phyloP scores from a whole-genome alignment of 257 asterid species.

The Penstemon newberryi region DNA sequence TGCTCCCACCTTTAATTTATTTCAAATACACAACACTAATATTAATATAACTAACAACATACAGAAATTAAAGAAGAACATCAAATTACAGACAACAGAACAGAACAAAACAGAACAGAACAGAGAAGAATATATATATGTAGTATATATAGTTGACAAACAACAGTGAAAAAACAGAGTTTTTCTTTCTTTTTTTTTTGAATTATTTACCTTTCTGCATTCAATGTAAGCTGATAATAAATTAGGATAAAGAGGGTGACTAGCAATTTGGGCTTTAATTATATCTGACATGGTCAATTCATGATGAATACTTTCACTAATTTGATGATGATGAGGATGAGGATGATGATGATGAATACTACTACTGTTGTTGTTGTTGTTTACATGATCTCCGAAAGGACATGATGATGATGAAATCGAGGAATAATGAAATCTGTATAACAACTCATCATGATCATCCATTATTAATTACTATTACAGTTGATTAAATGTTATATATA shows the following conservation, averaged over 20 bases:
- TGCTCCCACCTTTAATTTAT: constrained; percentile 62
- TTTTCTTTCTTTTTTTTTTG: neutral
- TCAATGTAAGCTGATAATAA: constrained; percentile 70
- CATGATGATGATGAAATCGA: too few species aligned
- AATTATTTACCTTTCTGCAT: constrained; percentile 60
- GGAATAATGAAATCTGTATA: too few species aligned
- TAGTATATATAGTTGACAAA: neutral
- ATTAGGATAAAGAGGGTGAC: constrained; percentile 80
- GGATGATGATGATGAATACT: too few species aligned
- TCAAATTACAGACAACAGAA: neutral
- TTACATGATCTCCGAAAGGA: too few species aligned
- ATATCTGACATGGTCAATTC: constrained; percentile 47
- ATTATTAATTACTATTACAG: too few species aligned
- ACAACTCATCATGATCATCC: too few species aligned
- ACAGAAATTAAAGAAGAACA: neutral
- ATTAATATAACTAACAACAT: neutral
- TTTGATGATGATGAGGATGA: too few species aligned
- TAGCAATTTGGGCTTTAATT: constrained; percentile 74
- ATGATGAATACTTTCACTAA: too few species aligned
- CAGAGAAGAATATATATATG: neutral
- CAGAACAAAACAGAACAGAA: neutral
- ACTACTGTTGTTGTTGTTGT: too few species aligned
- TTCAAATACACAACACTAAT: neutral
- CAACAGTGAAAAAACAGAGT: neutral
- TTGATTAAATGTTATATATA: too few species aligned